Evolutionary conservation across 1,139 yeast genomes (phyloP), one percentile per base, ranked within the genome.

Genomic region (Kodamaea sp.): DNA sequence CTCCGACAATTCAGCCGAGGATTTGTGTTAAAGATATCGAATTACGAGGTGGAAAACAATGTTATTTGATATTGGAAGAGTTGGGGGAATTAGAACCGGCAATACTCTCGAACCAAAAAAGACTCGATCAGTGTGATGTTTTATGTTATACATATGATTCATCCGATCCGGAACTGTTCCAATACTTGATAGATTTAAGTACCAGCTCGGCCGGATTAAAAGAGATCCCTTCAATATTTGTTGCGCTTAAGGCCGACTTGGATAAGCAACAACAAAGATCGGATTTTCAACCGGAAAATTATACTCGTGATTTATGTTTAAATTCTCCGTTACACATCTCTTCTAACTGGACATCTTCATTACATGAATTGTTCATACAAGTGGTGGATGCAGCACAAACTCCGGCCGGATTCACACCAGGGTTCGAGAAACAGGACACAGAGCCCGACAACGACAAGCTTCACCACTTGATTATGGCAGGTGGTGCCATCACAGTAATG

Each of bases 21-120:
- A 72, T 86, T 2, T 95, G 88, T 8, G 96, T 89, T 1, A 92
- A 92, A 55, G 90, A 94, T 54, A 89, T 92, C n/a, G 98, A 92
- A 57, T 66, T 90, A 53, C 81, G 84, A 39, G 97, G 97, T 2
- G 97, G 97, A 1, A 90, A 88, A 55, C 98, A 92, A 58, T 89
- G 95, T 58, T 92, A 92, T 55, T 66, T 92, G 53, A 88, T 92
- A 38, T 60, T 92, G 33, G 96, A 90, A 58, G 98, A 92, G 53
- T 64, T 89, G 27, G 97, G 96, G 0, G 96, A 86, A 48, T 66
- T 85, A 28, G 96, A 88, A 54, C 80, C 85, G 0, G 95, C 95
- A 0, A 80, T 89, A 6, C 61, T 90, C 24, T 90, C 80, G 40
- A 87, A 89, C 54, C 73, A 73, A 36, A 60, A 68, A n/a, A 73